Evolutionary conservation across 495 filamentous ascomycete species (phyloP).

Genomic region (Tetracladium setigerum): DNA sequence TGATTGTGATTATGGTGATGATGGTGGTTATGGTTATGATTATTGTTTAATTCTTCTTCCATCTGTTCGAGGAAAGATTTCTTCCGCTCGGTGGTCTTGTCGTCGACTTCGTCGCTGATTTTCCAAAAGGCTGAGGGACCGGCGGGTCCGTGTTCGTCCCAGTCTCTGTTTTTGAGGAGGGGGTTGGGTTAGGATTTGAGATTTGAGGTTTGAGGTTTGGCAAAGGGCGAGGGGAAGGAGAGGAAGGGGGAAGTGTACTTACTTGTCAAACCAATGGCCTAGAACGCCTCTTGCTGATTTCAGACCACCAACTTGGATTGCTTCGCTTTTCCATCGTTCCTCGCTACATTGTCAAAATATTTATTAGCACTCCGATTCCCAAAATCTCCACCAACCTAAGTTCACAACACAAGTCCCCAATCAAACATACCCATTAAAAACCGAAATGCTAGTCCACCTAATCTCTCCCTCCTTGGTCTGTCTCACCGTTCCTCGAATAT

Average conservation of each 20-base stretch:
- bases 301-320: conserved; percentile 55
- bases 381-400: background rate
- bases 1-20: too few species aligned
- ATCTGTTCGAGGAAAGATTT: too few species aligned
- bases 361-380: conserved; percentile 9
- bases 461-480: conserved; percentile 57
- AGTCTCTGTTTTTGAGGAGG: conserved; percentile 37
- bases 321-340: conserved; percentile 59
- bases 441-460: conserved; percentile 56
- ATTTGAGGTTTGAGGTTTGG: background rate
- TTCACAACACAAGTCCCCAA: background rate
- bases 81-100: background rate
- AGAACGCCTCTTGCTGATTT: conserved; percentile 49
- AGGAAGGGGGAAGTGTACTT: conserved; percentile 14
- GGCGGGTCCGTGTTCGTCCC: conserved; percentile 49
- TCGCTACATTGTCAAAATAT: conserved; percentile 20
- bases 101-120: conserved; percentile 33
- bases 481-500: conserved; percentile 41
- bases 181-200: background rate
- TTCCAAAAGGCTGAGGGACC: conserved; percentile 68
- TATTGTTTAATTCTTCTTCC: too few species aligned
- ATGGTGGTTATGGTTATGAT: too few species aligned
- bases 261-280: conserved; percentile 64
- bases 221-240: background rate
- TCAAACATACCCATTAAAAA: conserved; percentile 39